Conservation (phyloP, 305 asterid genomes). For the Fraxinus nigra region DNA sequence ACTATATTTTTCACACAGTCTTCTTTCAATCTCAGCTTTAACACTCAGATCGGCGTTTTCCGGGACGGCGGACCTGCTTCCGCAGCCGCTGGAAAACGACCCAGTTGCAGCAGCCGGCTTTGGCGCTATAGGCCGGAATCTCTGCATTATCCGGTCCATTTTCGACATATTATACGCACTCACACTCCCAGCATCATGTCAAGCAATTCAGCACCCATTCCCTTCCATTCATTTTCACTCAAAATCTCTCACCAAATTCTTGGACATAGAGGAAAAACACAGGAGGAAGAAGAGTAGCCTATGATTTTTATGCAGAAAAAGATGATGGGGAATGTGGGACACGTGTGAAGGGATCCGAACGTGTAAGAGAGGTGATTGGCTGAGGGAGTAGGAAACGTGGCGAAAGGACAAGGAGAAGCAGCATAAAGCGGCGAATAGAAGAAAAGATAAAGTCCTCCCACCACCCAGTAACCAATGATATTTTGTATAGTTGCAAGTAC, state of each 20-base stretch:
- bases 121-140: conserved; percentile 73
- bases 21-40: conserved; percentile 26
- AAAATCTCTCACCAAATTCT: neutral
- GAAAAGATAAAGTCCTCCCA: conserved; percentile 1
- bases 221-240: conserved; percentile 35
- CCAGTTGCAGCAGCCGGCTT: conserved; percentile 42
- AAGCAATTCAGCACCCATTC: conserved; percentile 78
- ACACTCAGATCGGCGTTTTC: conserved; percentile 17
- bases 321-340: neutral
- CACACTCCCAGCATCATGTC: conserved; percentile 36
- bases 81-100: conserved; percentile 26
- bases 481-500: conserved; percentile 20
- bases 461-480: conserved; percentile 23
- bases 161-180: conserved; percentile 44
- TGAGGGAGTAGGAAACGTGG: conserved; percentile 25
- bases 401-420: conserved; percentile 12
- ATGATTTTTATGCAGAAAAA: neutral
- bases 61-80: conserved; percentile 20
- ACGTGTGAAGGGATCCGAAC: conserved; percentile 7
- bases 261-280: neutral
- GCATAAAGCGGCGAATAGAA: conserved; percentile 17
- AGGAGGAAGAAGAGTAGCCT: neutral
- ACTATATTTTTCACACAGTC: conserved; percentile 25
- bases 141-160: conserved; percentile 52
- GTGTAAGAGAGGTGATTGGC: conserved; percentile 31